Conservation (phyloP, 495 filamentous ascomycete genomes). For the Talaromyces proteolyticus region DNA sequence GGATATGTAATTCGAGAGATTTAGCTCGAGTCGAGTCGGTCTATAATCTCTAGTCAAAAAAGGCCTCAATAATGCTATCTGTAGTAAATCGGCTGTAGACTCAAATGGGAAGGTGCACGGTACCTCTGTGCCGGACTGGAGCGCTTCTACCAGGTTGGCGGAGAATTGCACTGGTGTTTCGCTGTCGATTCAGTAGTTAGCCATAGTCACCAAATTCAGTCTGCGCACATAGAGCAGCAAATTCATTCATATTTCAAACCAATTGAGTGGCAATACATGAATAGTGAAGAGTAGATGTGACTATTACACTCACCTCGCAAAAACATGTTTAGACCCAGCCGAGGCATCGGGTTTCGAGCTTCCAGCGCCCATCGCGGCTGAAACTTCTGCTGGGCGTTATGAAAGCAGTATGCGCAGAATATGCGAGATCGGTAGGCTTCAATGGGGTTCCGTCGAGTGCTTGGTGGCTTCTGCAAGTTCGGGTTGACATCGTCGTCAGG, state of each 20-base stretch:
- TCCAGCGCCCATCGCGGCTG: slow-evolving; percentile 41
- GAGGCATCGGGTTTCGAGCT: slow-evolving; percentile 47
- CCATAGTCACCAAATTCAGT: not conserved
- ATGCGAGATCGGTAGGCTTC: not conserved
- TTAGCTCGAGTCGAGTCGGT: slow-evolving; percentile 81
- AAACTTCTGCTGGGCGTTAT: not conserved
- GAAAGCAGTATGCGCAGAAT: not conserved
- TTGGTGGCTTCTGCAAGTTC: not conserved
- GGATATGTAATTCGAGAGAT: slow-evolving; percentile 79
- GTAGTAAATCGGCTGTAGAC: too few species aligned
- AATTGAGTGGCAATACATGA: too few species aligned
- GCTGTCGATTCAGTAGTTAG: slow-evolving; percentile 36
- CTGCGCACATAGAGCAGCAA: not conserved
- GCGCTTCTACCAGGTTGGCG: slow-evolving; percentile 69
- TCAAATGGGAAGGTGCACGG: not conserved
- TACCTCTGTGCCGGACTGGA: slow-evolving; percentile 85
- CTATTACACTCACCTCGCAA: slow-evolving; percentile 39
- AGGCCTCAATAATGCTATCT: too few species aligned
- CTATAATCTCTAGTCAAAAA: too few species aligned
- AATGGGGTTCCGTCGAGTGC: not conserved
- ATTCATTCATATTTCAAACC: too few species aligned
- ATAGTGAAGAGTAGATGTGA: too few species aligned
- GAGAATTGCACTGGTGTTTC: slow-evolving; percentile 83
- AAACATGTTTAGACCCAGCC: slow-evolving; percentile 45
- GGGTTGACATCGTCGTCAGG: not conserved